Percentiles rank a stretch among this genome's conserved stretches.
phyloP scores from a whole-genome alignment of 768 basidiomycete genomes.

The Austroboletus festivus region DNA sequence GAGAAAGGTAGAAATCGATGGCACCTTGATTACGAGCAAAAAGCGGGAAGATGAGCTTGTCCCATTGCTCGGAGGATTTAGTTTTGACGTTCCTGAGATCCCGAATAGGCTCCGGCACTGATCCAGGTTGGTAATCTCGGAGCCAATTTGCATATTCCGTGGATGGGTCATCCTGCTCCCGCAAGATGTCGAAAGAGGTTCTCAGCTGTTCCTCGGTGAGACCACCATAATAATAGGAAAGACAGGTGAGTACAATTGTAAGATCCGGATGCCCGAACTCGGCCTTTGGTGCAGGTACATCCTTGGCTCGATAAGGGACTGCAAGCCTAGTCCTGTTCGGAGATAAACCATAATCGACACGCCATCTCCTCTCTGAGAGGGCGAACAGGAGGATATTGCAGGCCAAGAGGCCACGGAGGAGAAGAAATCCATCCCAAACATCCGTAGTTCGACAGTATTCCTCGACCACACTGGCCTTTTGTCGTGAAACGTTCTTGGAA shows the following conservation, averaged over 20 bases:
- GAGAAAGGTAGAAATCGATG: slow-evolving; percentile 44
- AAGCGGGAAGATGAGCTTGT: slow-evolving; percentile 27
- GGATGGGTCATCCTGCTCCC: neutral
- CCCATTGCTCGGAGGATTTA: slow-evolving; percentile 34
- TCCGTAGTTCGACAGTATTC: neutral
- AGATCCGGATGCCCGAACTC: neutral
- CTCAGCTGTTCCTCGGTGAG: neutral
- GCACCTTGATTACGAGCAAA: slow-evolving; percentile 21
- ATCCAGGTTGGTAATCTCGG: slow-evolving; percentile 20
- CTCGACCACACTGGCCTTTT: neutral
- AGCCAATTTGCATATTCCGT: slow-evolving; percentile 22
- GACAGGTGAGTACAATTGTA: neutral
- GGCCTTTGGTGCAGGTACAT: neutral
- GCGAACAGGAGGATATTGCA: neutral
- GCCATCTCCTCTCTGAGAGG: neutral
- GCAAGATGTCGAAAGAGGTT: neutral
- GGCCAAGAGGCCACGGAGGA: slow-evolving; percentile 33
- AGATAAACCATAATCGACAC: neutral
- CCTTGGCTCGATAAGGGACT: neutral
- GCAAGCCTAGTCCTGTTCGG: neutral
- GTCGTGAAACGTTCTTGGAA: slow-evolving; percentile 1
- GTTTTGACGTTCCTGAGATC: slow-evolving; percentile 40
- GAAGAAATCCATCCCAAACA: slow-evolving; percentile 21
- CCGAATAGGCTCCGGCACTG: slow-evolving; percentile 30
- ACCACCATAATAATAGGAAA: neutral